phyloP scores from a whole-genome alignment of 495 filamentous ascomycete species.

The Alectoria sarmentosa region DNA sequence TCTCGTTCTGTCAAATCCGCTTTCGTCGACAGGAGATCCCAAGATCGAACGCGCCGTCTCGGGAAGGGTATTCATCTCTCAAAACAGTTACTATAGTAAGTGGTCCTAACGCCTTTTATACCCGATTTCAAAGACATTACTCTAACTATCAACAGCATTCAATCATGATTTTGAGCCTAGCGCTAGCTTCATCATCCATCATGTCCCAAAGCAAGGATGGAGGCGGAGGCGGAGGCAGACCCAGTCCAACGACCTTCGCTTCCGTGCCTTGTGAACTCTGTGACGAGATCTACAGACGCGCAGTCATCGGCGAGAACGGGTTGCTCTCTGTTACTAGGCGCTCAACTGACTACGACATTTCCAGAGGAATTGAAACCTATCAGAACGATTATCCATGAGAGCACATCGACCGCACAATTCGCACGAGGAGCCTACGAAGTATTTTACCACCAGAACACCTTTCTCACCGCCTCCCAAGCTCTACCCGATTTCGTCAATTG shows the following conservation, averaged over 20 bases:
- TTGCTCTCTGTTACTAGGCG: background rate
- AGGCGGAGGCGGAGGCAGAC: too few species aligned
- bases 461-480: background rate
- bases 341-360: background rate
- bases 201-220: too few species aligned
- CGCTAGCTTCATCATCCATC: background rate
- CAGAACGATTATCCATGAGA: background rate
- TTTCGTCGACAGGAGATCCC: background rate
- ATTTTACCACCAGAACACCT: background rate
- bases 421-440: background rate
- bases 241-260: background rate
- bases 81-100: background rate
- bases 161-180: background rate
- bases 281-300: background rate
- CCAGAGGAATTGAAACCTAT: background rate
- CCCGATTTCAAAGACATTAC: background rate
- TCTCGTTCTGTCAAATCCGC: background rate
- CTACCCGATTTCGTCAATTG: background rate
- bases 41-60: too few species aligned
- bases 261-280: background rate
- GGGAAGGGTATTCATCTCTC: background rate
- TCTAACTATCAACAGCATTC: background rate
- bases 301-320: background rate
- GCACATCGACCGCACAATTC: background rate
- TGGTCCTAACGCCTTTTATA: background rate